Base-by-base conservation (phyloP, 2,329 filamentous ascomycete species). In the Trichoderma koningii region DNA sequence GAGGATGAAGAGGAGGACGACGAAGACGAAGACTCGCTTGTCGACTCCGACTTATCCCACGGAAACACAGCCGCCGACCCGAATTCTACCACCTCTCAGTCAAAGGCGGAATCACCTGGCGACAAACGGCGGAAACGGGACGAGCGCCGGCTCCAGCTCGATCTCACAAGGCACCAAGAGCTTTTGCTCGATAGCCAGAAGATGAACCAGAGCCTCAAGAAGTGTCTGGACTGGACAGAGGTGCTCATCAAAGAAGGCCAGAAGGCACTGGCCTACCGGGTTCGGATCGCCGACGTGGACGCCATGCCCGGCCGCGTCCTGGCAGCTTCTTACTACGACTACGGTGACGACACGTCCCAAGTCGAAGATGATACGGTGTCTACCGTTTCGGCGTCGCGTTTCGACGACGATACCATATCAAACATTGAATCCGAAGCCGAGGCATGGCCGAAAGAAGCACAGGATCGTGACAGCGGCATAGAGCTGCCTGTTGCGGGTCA, bases 181-280 rank as follows among this genome's bases (percentile, higher is more conserved):
- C 81, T 98, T 1, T 85, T 99, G 9, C 81, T 93, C 45, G 93
- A 97, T 74, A 95, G 90, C 70, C 93, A 97, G 73, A 96, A 93
- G 79, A 93, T 98, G 82, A 98, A 97, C 74, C 91, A 96, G 75
- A 96, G 91, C 75, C 84, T 99, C 52, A 96, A 92, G 76, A 85
- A 92, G 55, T 99, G 95, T 75, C 83, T 97, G 41, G 88, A 88
- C 69, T 94, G 92, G 85, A 96, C 93, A 0, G 94, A 99, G 73
- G 89, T 91, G 68, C 83, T 99, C 51, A 97, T 99, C 75, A 89
- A 86, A 55, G 93, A 97, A 70, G 95, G 90, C 6, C 90, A 88
- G 73, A 94, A 92, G 73, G 95, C 95, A 0, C 83, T 99, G 2
- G 89, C 90, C 55, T 97, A 97, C 74, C 83, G 86, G 65, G 91